Evolutionary conservation across 2,329 filamentous ascomycete species (phyloP).

Genomic region (Ceratocystis huliohia): DNA sequence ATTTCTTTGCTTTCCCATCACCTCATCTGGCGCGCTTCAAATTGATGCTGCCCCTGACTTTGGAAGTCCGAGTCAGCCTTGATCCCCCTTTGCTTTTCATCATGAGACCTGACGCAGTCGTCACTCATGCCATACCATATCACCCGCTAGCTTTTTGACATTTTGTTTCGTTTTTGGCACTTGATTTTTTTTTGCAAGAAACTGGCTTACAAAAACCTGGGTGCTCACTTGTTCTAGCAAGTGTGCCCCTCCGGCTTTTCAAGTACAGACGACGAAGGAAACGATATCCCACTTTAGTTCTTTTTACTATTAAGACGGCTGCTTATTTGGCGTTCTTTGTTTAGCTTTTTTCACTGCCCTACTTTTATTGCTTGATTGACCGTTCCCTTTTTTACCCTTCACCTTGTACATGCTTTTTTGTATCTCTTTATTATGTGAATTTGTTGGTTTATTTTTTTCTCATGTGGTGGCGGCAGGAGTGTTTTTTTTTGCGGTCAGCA

Average conservation of each 20-base stretch:
- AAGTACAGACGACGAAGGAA: slow-evolving; percentile 1
- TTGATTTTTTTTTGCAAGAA: slow-evolving; percentile 3
- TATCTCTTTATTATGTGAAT: slow-evolving; percentile 1
- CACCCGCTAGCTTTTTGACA: background rate
- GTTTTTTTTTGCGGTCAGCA: background rate
- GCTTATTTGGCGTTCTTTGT: slow-evolving; percentile 3
- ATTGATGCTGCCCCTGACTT: background rate
- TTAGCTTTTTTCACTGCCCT: background rate
- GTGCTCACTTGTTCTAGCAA: background rate
- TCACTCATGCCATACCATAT: background rate
- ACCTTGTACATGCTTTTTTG: background rate
- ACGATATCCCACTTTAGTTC: slow-evolving; percentile 7
- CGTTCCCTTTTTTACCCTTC: background rate
- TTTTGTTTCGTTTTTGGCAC: background rate
- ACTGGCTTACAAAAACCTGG: background rate
- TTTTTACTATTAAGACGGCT: background rate
- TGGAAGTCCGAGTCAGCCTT: background rate
- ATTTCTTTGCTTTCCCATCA: background rate
- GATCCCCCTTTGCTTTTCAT: background rate
- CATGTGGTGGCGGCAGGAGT: background rate
- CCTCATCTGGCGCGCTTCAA: background rate
- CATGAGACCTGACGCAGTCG: background rate
- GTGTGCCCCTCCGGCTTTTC: background rate
- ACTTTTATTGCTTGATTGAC: background rate
- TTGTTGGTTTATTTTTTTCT: background rate